phyloP scores from a whole-genome alignment of 192 early-diverging fungal species.

The Phycomyces nitens region DNA sequence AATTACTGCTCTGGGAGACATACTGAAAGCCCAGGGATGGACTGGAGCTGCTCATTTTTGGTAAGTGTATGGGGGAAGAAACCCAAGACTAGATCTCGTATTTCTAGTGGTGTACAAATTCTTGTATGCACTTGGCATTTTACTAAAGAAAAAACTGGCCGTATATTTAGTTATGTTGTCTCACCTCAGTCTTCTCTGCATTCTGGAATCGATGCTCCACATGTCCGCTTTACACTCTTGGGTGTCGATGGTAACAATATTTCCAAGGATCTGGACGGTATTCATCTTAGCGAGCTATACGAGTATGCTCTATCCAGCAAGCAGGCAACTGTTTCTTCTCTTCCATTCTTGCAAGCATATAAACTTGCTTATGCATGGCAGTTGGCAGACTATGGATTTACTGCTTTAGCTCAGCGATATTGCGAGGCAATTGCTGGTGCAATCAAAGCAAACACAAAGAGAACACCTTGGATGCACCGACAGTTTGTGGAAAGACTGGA shows the following conservation, averaged over 20 bases:
- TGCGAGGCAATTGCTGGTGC: conserved; percentile 71
- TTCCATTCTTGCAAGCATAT: conserved; percentile 89
- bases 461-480: conserved; percentile 79
- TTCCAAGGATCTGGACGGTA: conserved; percentile 50
- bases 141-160: not conserved
- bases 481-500: conserved; percentile 56
- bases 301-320: conserved; percentile 67
- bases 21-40: conserved; percentile 52
- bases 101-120: too few relatives aligned
- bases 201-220: conserved; percentile 59
- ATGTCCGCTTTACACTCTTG: conserved; percentile 66
- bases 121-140: too few relatives aligned
- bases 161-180: conserved; percentile 52
- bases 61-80: conserved; percentile 38
- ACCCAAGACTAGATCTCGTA: not conserved
- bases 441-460: conserved; percentile 67
- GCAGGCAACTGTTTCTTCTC: conserved; percentile 60
- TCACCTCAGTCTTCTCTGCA: conserved; percentile 59
- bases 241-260: conserved; percentile 35
- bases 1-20: conserved; percentile 78
- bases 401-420: conserved; percentile 71
- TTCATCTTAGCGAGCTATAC: conserved; percentile 81
- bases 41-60: conserved; percentile 76
- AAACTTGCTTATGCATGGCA: conserved; percentile 81
- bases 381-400: conserved; percentile 76